Percentiles rank a stretch among this genome's conserved stretches.
Evolutionary conservation across 2,329 filamentous ascomycete species (phyloP).

Genomic region (Penicillium aurantiogriseum): DNA sequence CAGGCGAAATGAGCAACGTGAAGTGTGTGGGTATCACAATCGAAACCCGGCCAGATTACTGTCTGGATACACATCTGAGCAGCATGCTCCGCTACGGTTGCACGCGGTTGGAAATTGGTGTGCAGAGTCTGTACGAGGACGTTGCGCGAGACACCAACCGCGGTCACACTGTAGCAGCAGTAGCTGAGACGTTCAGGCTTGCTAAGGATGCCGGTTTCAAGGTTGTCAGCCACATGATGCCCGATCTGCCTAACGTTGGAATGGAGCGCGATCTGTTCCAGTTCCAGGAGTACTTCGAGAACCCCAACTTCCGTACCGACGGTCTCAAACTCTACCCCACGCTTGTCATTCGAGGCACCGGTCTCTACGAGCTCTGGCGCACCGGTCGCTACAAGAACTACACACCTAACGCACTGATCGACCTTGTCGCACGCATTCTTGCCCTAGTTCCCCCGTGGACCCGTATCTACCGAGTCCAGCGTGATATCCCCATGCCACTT

Average conservation of each 20-base stretch:
- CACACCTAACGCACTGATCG: constrained; percentile 92
- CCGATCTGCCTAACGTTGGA: constrained; percentile 93
- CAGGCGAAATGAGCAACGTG: constrained; percentile 92
- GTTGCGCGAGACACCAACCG: constrained; percentile 97
- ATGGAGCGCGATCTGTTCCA: constrained; percentile 98
- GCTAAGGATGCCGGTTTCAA: constrained; percentile 98
- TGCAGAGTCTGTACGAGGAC: constrained; percentile 96
- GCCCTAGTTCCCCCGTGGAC: constrained; percentile 97
- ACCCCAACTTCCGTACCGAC: constrained; percentile 91
- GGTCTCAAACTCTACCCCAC: constrained; percentile 98
- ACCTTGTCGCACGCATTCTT: constrained; percentile 92
- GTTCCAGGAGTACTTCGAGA: constrained; percentile 97
- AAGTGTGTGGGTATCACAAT: constrained; percentile 99
- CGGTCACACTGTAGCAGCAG: constrained; percentile 90
- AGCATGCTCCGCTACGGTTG: constrained; percentile 98
- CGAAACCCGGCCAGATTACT: constrained; percentile 95
- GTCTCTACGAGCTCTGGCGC: constrained; percentile 94
- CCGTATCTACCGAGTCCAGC: constrained; percentile 94
- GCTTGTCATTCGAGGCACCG: constrained; percentile 92
- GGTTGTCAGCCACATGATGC: constrained; percentile 99
- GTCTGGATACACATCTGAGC: constrained; percentile 88
- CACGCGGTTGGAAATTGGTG: constrained; percentile 88
- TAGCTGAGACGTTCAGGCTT: constrained; percentile 95
- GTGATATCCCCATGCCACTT: constrained; percentile 98
- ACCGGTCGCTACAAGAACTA: constrained; percentile 98